Percentiles rank a stretch among this genome's conserved stretches.
phyloP scores from a whole-genome alignment of 2,329 filamentous ascomycete species.

The Basipetospora chlamydospora region DNA sequence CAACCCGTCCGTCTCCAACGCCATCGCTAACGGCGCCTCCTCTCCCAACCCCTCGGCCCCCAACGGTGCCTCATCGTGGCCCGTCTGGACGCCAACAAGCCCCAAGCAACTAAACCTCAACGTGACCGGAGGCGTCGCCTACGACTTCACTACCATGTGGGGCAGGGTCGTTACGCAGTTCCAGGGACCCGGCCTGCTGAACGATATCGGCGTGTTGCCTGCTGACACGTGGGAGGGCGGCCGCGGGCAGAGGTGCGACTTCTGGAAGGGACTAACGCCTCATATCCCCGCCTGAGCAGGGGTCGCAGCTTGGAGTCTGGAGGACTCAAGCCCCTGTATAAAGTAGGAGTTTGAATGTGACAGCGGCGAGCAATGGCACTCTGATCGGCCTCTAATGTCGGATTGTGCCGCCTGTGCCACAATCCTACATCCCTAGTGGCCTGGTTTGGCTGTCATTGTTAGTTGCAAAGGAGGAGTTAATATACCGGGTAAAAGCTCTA shows the following conservation, averaged over 20 bases:
- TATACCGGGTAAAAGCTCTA: no score
- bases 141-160: constrained; percentile 10
- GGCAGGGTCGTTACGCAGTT: constrained; percentile 8
- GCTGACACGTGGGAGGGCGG: constrained; percentile 32
- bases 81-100: constrained; percentile 16
- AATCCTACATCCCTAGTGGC: no score
- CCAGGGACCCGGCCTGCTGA: constrained; percentile 16
- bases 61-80: constrained; percentile 16
- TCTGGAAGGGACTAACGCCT: constrained; percentile 18
- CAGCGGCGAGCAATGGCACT: no score
- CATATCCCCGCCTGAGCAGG: not conserved
- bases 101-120: constrained; percentile 29
- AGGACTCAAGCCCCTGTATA: no score
- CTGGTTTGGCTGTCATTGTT: no score
- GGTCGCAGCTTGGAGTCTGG: no score
- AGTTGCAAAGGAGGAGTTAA: no score
- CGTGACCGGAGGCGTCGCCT: constrained; percentile 23
- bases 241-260: constrained; percentile 28
- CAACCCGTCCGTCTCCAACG: constrained; percentile 22
- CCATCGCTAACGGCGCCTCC: constrained; percentile 14
- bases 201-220: constrained; percentile 24
- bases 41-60: constrained; percentile 13
- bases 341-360: no score
- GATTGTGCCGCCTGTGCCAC: no score
- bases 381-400: no score